phyloP scores from a whole-genome alignment of 495 filamentous ascomycete genomes.

The Penicillium daleae region DNA sequence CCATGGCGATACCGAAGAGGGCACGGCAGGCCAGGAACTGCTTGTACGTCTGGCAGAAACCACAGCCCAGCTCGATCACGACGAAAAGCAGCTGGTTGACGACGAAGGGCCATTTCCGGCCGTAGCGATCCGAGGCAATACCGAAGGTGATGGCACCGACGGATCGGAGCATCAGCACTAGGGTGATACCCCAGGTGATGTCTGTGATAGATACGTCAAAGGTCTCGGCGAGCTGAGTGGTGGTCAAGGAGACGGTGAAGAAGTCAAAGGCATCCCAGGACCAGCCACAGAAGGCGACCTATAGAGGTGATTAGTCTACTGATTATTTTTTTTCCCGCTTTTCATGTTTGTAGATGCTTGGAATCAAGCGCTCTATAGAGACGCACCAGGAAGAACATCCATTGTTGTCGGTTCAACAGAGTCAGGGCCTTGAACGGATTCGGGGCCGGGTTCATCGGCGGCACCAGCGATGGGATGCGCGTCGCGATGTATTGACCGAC shows the following conservation, averaged over 20 bases:
- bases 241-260: conserved; percentile 84
- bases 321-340: too few relatives aligned
- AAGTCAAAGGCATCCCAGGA: conserved; percentile 91
- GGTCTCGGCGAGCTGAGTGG: conserved; percentile 63
- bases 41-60: conserved; percentile 75
- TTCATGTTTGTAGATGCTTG: too few relatives aligned
- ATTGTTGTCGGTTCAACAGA: conserved; percentile 75
- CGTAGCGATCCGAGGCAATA: conserved; percentile 79
- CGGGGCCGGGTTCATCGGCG: conserved; percentile 74
- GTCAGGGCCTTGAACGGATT: conserved; percentile 75
- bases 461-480: conserved; percentile 71
- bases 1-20: conserved; percentile 90
- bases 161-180: conserved; percentile 84
- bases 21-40: conserved; percentile 81
- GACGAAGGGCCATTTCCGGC: conserved; percentile 87
- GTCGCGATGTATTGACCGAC: conserved; percentile 66
- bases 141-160: conserved; percentile 90
- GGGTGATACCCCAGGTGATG: conserved; percentile 90
- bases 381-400: conserved; percentile 77
- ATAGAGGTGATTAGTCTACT: conserved; percentile 5
- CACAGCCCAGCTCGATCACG: conserved; percentile 75
- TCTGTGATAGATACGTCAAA: conserved; percentile 72
- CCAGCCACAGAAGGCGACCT: conserved; percentile 69
- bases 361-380: background rate
- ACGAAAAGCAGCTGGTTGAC: conserved; percentile 85